These are phyloP conservation scores for Backusella morwellensis DNA, from an alignment of 192 early-diverging fungal species.

Conservation along the genomic window DNA sequence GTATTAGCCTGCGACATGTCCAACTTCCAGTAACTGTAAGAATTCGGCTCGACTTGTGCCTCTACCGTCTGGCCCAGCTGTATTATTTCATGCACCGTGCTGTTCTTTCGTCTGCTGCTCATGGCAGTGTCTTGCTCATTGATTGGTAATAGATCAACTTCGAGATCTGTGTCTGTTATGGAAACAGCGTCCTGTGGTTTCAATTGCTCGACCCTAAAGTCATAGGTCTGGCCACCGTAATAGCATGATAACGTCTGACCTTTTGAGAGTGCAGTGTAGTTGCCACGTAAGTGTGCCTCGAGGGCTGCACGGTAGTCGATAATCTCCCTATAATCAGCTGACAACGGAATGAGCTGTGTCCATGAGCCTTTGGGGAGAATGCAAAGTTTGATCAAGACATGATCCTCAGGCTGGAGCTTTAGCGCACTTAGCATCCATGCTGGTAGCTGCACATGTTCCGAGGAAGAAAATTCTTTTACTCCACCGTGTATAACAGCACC, in stretches of 20 bases:
- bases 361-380: conserved; percentile 63
- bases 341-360: conserved; percentile 60
- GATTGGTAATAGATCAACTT: conserved; percentile 69
- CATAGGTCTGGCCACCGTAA: conserved; percentile 41
- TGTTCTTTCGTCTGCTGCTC: conserved; percentile 3
- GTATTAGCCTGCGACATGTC: neutral
- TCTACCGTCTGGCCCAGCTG: neutral
- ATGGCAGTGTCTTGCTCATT: conserved; percentile 20
- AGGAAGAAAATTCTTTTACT: conserved; percentile 72
- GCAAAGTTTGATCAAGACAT: conserved; percentile 54
- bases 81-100: conserved; percentile 20
- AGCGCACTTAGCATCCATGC: conserved; percentile 52
- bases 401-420: conserved; percentile 38
- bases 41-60: neutral
- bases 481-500: conserved; percentile 50
- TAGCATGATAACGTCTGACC: conserved; percentile 62
- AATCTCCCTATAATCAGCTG: conserved; percentile 52
- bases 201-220: conserved; percentile 66
- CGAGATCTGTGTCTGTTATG: conserved; percentile 77
- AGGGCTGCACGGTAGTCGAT: conserved; percentile 60
- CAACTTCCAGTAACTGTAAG: conserved; percentile 19
- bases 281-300: conserved; percentile 62
- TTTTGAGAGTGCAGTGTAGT: conserved; percentile 66
- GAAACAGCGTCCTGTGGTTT: conserved; percentile 66
- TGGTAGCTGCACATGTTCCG: conserved; percentile 53